A percentile compares a stretch with the other conserved stretches of the same genome.
Conservation (phyloP, 306 rosid genomes). For the Adenanthera pavonina region DNA sequence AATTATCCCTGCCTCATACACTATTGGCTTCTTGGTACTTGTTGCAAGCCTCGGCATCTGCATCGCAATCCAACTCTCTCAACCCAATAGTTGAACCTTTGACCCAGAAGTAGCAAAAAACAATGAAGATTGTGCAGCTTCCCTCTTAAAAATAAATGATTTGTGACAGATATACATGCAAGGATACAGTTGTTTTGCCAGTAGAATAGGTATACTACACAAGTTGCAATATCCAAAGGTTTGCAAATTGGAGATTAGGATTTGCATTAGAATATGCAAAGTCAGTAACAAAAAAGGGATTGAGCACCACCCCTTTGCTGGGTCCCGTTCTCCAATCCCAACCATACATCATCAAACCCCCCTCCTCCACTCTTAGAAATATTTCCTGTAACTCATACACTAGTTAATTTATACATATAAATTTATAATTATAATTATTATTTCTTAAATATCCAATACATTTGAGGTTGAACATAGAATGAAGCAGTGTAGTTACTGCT, state of each 20-base stretch:
- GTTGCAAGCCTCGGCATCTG: constrained; percentile 1
- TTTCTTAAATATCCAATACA: neutral
- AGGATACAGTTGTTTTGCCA: neutral
- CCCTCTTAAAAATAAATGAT: constrained; percentile 14
- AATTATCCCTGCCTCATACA: constrained; percentile 16
- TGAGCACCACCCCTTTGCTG: neutral
- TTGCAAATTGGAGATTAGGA: neutral
- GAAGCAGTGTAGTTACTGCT: neutral
- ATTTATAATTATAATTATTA: neutral
- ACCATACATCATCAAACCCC: neutral
- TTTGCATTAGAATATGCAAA: neutral
- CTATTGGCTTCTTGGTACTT: neutral
- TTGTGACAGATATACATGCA: neutral
- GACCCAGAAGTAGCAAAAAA: neutral
- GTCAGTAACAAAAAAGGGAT: constrained; percentile 8
- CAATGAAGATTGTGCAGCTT: constrained; percentile 3
- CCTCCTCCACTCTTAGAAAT: neutral
- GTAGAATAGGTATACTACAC: neutral
- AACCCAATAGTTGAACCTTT: constrained; percentile 9
- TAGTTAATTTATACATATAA: too few species aligned
- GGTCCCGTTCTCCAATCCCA: neutral
- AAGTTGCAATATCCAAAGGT: neutral
- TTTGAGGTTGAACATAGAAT: neutral
- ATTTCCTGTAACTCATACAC: neutral
- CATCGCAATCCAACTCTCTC: constrained; percentile 8